Evolutionary conservation across 2,329 filamentous ascomycete genomes (phyloP), one percentile per base, ranked within the genome.

Genomic region (Sclerotinia borealis): DNA sequence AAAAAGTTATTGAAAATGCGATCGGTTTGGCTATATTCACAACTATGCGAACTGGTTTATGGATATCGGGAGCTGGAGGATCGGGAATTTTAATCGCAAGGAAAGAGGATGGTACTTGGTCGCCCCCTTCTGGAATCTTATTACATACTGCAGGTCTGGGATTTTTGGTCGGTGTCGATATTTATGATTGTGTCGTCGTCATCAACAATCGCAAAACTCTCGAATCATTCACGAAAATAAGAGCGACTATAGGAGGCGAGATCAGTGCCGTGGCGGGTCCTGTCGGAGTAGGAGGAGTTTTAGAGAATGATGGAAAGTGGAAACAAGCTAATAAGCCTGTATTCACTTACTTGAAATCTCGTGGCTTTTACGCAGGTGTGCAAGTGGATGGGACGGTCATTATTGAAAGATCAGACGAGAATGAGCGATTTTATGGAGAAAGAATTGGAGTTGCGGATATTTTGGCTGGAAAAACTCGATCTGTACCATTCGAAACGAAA

Each of bases 21-120:
- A 92, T 93, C 69, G 93, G 92, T 13, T 83, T 98, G 64, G 93
- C 92, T 61, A 91, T 98, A 69, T 97, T 97, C 78, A 96, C 93
- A 0, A 96, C 92, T 36, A 96, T 97, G 92, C 88, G 93, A 65
- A 93, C 91, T 17, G 93, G 93, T 15, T 79, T 97, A 37, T 96
- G 93, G 90, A 83, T 96, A 70, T 93, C 91, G 51, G 93, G 93
- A 51, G 93, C 92, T 19, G 93, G 93, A 34, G 93, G 93, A 45
- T 93, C 91, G 63, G 93, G 93, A 58, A 84, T 98, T 45, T 81
- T 98, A 45, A 86, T 97, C 64, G 93, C 88, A 22, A 85, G 91
- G 90, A 71, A 69, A 82, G 88, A 89, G 45, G 93, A 96, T 69
- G 92, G 92, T 13, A 88, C 86, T 66, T 97, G 93, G 93, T 95